These are phyloP conservation scores for Fusarium agapanthi DNA, from an alignment of 2,329 filamentous ascomycete species.

Conservation along the genomic window DNA sequence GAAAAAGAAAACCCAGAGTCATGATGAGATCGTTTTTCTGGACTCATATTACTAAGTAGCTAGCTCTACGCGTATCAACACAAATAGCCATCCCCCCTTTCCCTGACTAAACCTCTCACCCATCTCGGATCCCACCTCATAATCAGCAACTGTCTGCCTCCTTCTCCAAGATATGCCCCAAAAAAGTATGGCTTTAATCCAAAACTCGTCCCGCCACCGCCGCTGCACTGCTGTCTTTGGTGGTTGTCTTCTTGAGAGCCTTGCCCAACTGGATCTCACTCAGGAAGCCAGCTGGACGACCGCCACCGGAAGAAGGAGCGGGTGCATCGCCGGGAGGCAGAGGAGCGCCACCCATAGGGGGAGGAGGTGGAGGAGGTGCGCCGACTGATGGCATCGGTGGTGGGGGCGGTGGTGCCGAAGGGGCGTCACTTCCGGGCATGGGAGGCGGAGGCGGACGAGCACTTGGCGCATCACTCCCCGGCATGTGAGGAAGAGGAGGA, in stretches of 20 bases:
- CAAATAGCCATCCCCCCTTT: slow-evolving; percentile 3
- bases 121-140: slow-evolving; percentile 5
- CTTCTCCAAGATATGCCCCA: not conserved
- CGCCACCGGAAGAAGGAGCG: slow-evolving; percentile 57
- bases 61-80: slow-evolving; percentile 12
- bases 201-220: slow-evolving; percentile 80
- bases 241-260: slow-evolving; percentile 84
- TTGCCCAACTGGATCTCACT: slow-evolving; percentile 85
- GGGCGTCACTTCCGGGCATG: slow-evolving; percentile 46
- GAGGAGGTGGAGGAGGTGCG: slow-evolving; percentile 56
- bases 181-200: slow-evolving; percentile 49
- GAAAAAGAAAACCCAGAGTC: slow-evolving; percentile 3
- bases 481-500: slow-evolving; percentile 44
- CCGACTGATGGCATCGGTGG: slow-evolving; percentile 47
- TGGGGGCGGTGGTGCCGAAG: slow-evolving; percentile 55
- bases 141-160: not conserved
- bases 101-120: slow-evolving; percentile 11
- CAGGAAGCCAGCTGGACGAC: slow-evolving; percentile 71
- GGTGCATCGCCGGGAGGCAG: slow-evolving; percentile 54
- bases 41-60: slow-evolving; percentile 16
- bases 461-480: slow-evolving; percentile 37
- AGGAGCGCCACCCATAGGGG: slow-evolving; percentile 46
- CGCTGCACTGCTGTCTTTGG: slow-evolving; percentile 83
- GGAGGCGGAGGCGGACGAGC: slow-evolving; percentile 45
- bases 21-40: slow-evolving; percentile 22